phyloP scores from a whole-genome alignment of 2,329 filamentous ascomycete species.

The Beauveria varroae region DNA sequence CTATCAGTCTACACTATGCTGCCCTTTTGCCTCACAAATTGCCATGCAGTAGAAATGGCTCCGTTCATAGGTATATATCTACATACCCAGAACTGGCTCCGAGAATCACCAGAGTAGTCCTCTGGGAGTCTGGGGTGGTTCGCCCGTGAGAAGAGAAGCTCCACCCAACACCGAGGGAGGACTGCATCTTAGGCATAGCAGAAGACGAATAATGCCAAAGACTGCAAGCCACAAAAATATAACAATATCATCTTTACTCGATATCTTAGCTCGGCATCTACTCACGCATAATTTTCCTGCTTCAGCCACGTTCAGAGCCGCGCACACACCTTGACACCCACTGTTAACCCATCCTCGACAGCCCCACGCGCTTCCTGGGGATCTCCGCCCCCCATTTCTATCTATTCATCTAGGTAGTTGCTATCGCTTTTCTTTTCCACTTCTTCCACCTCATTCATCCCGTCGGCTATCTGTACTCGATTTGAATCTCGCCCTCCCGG shows the following conservation, averaged over 20 bases:
- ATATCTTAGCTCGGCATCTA: background rate
- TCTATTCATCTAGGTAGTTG: background rate
- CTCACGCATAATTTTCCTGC: background rate
- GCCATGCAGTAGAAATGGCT: background rate
- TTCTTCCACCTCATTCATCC: background rate
- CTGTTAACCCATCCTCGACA: slow-evolving; percentile 1
- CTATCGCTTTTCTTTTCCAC: background rate
- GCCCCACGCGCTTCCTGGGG: slow-evolving; percentile 6
- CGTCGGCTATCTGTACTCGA: too few species aligned
- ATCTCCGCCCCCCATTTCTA: slow-evolving; percentile 7
- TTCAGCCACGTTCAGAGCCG: background rate
- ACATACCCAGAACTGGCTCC: background rate
- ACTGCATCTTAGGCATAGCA: background rate
- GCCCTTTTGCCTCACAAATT: background rate
- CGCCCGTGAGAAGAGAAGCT: too few species aligned
- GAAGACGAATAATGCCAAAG: background rate
- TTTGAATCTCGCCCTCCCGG: too few species aligned
- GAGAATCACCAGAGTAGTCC: background rate
- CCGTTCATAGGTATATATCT: background rate
- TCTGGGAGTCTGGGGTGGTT: too few species aligned
- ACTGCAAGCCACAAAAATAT: background rate
- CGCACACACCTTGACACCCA: background rate
- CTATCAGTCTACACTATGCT: background rate
- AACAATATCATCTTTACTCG: background rate
- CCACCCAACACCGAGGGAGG: background rate